Evolutionary conservation across 768 basidiomycete species (phyloP), one percentile per base, ranked within the genome.

Genomic region (Xerocomellus amylosporus): DNA sequence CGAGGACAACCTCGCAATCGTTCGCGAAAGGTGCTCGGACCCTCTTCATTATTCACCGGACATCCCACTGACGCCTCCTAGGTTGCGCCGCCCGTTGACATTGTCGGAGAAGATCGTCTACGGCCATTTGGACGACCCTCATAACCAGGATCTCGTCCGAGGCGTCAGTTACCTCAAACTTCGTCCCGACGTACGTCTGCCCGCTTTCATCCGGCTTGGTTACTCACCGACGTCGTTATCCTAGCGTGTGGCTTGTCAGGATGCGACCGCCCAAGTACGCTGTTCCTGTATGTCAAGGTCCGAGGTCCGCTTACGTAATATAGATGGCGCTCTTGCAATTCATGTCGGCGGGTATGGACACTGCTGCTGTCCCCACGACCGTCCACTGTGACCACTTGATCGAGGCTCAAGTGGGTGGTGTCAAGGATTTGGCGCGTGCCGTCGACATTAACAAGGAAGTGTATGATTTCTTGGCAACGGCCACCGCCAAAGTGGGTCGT

Each of bases 241-340:
- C 37, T 50, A 91, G 90, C 87, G 91, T 61, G 90, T 91, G 49
- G 90, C 89, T 53, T 92, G 89, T 77, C 90, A 92, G 79, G 90
- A 93, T 79, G 90, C 90, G 58, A 92, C 90, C 17, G 88, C 90
- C 38, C 89, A 91, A 77, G 88, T 88, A 59, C 34, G 74, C 59
- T 55, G 36, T 22, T 59, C 48, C n/a, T 28, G 39, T 51, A 56
- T 62, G 54, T 63, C 60, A 63, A 56, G 26, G 34, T 52, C 33
- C 33, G 40, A 46, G 46, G 17, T n/a, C 31, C 17, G 45, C 63
- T 71, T 60, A 73, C 65, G 66, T 73, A 60, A 70, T 53, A 0
- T 72, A 98, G 92, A 99, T 99, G 97, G 97, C 97, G 19, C 84
- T 99, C 53, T 82, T 99, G 61, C 97, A 99, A 81, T 99, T 99